Percentiles rank a stretch among this genome's conserved stretches.
These are phyloP conservation scores for Russula virescens DNA, from an alignment of 768 basidiomycete species.

Conservation along the genomic window DNA sequence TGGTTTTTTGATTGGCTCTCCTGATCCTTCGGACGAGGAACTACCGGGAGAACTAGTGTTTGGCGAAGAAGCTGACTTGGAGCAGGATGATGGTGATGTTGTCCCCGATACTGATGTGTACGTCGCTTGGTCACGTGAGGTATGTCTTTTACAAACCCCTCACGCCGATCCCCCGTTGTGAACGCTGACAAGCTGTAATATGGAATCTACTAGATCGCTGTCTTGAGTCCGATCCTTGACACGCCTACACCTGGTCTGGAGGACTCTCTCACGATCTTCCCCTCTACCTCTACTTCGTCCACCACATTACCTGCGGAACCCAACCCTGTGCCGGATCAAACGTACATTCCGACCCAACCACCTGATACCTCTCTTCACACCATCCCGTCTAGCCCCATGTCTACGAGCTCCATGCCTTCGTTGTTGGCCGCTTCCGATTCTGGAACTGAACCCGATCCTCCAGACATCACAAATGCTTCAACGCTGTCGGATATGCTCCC, in stretches of 20 bases:
- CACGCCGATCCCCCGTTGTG: slow-evolving; percentile 4
- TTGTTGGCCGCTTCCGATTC: neutral
- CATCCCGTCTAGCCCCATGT: slow-evolving; percentile 1
- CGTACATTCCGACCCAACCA: neutral
- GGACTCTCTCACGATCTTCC: neutral
- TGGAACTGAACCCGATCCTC: neutral
- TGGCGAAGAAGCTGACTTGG: neutral
- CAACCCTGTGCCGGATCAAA: neutral
- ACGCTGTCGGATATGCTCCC: neutral
- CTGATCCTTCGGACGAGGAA: neutral
- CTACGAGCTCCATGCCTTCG: neutral
- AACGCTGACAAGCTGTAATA: slow-evolving; percentile 16
- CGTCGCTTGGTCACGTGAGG: slow-evolving; percentile 9
- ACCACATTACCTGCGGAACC: neutral
- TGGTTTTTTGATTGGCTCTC: neutral
- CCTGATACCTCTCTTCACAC: slow-evolving; percentile 2
- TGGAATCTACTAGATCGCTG: slow-evolving; percentile 1
- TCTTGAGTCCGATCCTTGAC: neutral
- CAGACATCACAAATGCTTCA: neutral
- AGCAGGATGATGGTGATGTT: neutral
- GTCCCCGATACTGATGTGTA: neutral
- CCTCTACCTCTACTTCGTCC: neutral
- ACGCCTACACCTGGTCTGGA: neutral
- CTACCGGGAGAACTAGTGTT: neutral
- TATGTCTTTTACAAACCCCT: neutral